phyloP scores from a whole-genome alignment of 805 yeast species.

The Teunomyces tritomae region DNA sequence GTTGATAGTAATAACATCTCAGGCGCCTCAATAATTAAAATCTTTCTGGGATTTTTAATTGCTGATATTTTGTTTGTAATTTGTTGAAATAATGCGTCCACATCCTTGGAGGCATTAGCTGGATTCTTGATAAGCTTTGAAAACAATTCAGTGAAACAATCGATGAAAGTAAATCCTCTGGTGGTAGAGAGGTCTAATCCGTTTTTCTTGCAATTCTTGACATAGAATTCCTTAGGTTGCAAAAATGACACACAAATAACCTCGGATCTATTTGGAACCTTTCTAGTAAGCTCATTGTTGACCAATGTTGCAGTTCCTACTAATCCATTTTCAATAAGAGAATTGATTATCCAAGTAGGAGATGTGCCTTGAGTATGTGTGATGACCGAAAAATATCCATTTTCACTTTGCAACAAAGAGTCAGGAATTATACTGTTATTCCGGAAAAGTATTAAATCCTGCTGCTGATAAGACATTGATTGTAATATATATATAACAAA shows the following conservation, averaged over 20 bases:
- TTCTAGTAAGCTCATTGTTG: slow-evolving; percentile 24
- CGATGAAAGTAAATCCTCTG: slow-evolving; percentile 36
- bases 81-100: slow-evolving; percentile 16
- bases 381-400: slow-evolving; percentile 23
- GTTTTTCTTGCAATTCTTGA: slow-evolving; percentile 36
- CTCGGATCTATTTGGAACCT: slow-evolving; percentile 21
- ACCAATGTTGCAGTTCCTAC: slow-evolving; percentile 47
- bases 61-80: slow-evolving; percentile 12
- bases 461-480: slow-evolving; percentile 24
- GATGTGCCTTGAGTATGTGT: slow-evolving; percentile 49
- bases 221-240: slow-evolving; percentile 30
- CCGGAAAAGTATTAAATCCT: slow-evolving; percentile 53
- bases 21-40: slow-evolving; percentile 45
- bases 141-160: slow-evolving; percentile 48
- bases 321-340: slow-evolving; percentile 51
- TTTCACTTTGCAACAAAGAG: slow-evolving; percentile 13
- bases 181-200: slow-evolving; percentile 31
- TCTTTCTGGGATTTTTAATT: slow-evolving; percentile 11
- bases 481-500: background rate
- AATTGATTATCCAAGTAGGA: slow-evolving; percentile 61
- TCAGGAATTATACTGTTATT: slow-evolving; percentile 48
- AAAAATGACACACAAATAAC: slow-evolving; percentile 37
- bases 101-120: slow-evolving; percentile 11
- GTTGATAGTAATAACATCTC: slow-evolving; percentile 49
- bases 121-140: slow-evolving; percentile 26